phyloP scores from a whole-genome alignment of 495 filamentous ascomycete species.

The Aspergillus conjunctus region DNA sequence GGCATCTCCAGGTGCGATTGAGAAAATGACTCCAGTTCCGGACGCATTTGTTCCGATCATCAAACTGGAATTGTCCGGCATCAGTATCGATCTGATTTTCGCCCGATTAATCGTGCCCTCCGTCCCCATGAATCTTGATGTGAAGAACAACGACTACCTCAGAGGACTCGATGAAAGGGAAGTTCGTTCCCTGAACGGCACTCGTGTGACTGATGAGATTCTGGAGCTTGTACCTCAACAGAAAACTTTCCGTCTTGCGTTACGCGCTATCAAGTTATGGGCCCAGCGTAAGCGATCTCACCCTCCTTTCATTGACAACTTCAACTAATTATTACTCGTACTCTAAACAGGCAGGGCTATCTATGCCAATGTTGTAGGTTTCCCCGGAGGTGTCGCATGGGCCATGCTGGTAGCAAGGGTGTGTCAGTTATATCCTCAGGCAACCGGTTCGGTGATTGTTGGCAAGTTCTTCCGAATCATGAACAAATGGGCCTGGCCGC shows the following conservation, averaged over 20 bases:
- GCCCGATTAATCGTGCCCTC: conserved; percentile 72
- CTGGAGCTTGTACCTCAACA: conserved; percentile 84
- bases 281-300: conserved; percentile 65
- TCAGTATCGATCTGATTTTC: conserved; percentile 95
- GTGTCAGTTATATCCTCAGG: conserved; percentile 96
- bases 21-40: conserved; percentile 80
- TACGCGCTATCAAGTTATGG: conserved; percentile 95
- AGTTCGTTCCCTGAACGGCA: conserved; percentile 88
- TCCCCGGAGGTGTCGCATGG: conserved; percentile 96
- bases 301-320: background rate
- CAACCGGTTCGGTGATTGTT: conserved; percentile 80
- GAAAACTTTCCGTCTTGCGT: conserved; percentile 81
- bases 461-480: conserved; percentile 93
- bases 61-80: conserved; percentile 85
- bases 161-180: conserved; percentile 84
- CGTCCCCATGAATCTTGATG: conserved; percentile 69
- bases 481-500: conserved; percentile 89
- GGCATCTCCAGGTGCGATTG: conserved; percentile 73
- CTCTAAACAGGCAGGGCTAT: conserved; percentile 66
- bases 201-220: conserved; percentile 89
- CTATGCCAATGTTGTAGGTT: conserved; percentile 94
- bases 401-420: conserved; percentile 95
- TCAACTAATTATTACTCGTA: background rate
- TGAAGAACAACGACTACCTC: conserved; percentile 81
- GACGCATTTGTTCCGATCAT: conserved; percentile 96